phyloP scores from a whole-genome alignment of 345 rosid species.

The Citrus glauca region DNA sequence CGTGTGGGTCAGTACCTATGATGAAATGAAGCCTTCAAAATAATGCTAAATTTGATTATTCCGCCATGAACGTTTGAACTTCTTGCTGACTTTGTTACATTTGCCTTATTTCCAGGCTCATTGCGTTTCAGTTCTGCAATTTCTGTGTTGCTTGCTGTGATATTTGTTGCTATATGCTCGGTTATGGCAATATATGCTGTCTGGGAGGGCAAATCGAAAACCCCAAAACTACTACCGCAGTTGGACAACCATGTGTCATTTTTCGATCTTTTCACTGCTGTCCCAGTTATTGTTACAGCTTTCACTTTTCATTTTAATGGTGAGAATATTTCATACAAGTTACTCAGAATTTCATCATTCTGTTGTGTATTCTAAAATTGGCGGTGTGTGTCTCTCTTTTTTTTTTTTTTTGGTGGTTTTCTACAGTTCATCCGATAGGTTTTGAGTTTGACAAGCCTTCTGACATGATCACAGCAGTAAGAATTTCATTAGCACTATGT shows the following conservation, averaged over 20 bases:
- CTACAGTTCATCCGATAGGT: constrained; percentile 79
- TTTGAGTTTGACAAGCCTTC: constrained; percentile 65
- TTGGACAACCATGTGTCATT: constrained; percentile 45
- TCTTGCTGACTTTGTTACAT: neutral
- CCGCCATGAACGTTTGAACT: neutral
- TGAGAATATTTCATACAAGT: constrained; percentile 14
- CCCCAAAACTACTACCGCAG: constrained; percentile 57
- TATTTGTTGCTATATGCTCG: constrained; percentile 68
- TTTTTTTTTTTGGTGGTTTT: neutral
- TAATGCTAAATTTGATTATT: neutral
- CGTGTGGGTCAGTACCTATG: constrained; percentile 49
- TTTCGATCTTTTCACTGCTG: constrained; percentile 80
- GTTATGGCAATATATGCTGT: constrained; percentile 61
- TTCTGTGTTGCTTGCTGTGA: constrained; percentile 63
- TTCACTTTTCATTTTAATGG: constrained; percentile 94
- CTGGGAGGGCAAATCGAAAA: constrained; percentile 57
- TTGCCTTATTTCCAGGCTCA: constrained; percentile 44
- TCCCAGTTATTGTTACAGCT: constrained; percentile 87
- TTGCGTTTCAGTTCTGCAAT: constrained; percentile 58
- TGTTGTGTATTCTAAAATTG: neutral
- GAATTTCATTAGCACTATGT: constrained; percentile 55
- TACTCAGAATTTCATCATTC: neutral
- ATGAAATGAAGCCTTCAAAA: neutral
- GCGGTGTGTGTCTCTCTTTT: no score
- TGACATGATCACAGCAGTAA: constrained; percentile 54